Evolutionary conservation across 805 yeast species (phyloP), one percentile per base, ranked within the genome.

Genomic region (Saccharomycodes ludwigii): DNA sequence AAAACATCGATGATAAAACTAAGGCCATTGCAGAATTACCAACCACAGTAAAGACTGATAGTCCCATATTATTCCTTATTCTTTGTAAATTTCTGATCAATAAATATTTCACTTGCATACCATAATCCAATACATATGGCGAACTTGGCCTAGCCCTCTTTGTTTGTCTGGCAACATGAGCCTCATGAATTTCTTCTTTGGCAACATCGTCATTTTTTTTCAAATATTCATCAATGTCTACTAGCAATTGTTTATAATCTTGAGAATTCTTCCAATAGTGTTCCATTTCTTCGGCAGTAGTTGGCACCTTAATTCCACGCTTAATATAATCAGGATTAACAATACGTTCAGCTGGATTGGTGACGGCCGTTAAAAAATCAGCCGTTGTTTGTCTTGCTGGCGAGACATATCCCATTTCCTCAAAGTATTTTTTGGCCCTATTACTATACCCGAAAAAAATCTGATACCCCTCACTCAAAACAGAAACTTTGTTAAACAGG

Each of bases 301-400:
- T 53, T 27, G 79, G 78, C 22, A 70, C 74, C 32, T 51, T 54
- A 4, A 22, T 19, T 5, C 29, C 33, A 11, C 22, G 15, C 33
- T 54, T 43, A 37, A 71, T 71, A 35, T 34, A 65, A 1, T 74
- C 75, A 13, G 46, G 39, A 19, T 41, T 41, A 6, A 56, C 53
- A 7, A 59, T 47, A 46, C 79, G 62, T 49, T 70, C 77, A 12
- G 50, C 37, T 18, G 77, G 72, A 38, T 65, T 59, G 4, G 78
- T 70, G 34, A 71, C 50, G 6, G 76, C 65, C 3, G 77, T 70
- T 47, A 71, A 54, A 49, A 59, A 71, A 44, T 71, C 76, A 16
- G 74, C 74, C 32, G 76, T 68, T 17, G 78, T 69, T 51, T 67
- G 74, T 47, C 77, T 66, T 21, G 57, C 57, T 15, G 74, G 71